These are phyloP conservation scores for Cyclotella choctawhatcheeana DNA, from an alignment of 108 stramenopile species.

Conservation along the genomic window DNA sequence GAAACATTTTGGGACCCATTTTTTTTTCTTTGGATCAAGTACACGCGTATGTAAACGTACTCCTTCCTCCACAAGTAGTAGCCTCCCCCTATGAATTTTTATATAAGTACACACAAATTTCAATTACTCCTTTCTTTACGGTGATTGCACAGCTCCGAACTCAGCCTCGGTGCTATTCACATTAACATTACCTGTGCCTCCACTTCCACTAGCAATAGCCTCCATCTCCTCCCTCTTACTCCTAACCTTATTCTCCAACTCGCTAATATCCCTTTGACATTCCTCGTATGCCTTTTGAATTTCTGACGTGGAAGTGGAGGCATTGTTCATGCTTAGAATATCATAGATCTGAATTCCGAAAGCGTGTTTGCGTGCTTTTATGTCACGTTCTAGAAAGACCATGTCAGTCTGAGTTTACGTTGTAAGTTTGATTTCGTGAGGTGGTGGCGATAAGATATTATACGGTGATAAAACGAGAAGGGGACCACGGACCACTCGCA, in stretches of 20 bases:
- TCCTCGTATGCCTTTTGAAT: constrained; percentile 48
- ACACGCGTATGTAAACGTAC: too few relatives aligned
- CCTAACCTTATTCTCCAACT: constrained; percentile 34
- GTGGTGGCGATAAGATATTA: too few relatives aligned
- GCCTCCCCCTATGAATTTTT: constrained; percentile 6
- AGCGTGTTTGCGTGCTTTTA: constrained; percentile 82
- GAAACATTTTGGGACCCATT: too few relatives aligned
- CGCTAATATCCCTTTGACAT: constrained; percentile 32
- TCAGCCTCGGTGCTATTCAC: constrained; percentile 17
- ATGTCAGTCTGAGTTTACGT: constrained; percentile 83
- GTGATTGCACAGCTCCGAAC: constrained; percentile 11
- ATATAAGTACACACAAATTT: background rate
- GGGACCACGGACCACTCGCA: too few relatives aligned
- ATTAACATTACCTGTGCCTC: constrained; percentile 12
- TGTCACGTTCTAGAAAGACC: constrained; percentile 87
- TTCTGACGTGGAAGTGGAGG: constrained; percentile 24
- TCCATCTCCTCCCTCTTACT: constrained; percentile 44
- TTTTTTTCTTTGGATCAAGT: too few relatives aligned
- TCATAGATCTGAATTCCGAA: constrained; percentile 88
- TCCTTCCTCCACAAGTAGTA: too few relatives aligned
- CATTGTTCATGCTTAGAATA: constrained; percentile 53
- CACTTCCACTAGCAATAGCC: constrained; percentile 31
- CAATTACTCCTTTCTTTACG: background rate
- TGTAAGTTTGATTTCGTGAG: too few relatives aligned
- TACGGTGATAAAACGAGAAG: too few relatives aligned